Evolutionary conservation across 805 yeast genomes (phyloP).

Genomic region (Pichia exigua): DNA sequence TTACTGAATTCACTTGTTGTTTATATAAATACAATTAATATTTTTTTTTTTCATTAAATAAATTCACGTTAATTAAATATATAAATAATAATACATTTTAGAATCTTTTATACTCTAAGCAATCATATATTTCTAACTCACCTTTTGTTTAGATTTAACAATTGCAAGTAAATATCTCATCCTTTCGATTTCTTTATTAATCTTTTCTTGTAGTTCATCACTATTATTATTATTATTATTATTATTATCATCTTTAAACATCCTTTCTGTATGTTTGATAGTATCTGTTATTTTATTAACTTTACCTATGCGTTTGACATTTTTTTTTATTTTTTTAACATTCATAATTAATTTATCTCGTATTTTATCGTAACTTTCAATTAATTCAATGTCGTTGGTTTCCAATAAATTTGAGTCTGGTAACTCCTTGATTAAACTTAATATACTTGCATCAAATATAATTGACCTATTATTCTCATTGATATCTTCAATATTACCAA

Average conservation of each 20-base stretch:
- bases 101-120: not conserved
- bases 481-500: constrained; percentile 16
- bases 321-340: constrained; percentile 9
- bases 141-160: not conserved
- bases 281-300: constrained; percentile 11
- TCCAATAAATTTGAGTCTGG: constrained; percentile 20
- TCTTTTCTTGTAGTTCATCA: not conserved
- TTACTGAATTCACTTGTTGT: not conserved
- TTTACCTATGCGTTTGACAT: constrained; percentile 12
- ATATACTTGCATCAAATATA: constrained; percentile 13
- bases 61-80: not conserved
- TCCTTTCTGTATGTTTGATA: constrained; percentile 8
- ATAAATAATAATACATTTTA: not conserved
- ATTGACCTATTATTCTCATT: constrained; percentile 9
- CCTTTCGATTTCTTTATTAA: constrained; percentile 13
- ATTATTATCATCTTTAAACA: not conserved
- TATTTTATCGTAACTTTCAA: constrained; percentile 19
- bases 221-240: not conserved
- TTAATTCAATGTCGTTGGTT: constrained; percentile 17
- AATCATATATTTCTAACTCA: not conserved
- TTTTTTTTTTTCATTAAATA: not conserved
- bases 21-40: not conserved
- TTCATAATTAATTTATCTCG: constrained; percentile 2
- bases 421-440: constrained; percentile 23
- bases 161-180: constrained; percentile 7